Base-by-base conservation (phyloP, 2,329 filamentous ascomycete species). In the Calonectria naviculata region DNA sequence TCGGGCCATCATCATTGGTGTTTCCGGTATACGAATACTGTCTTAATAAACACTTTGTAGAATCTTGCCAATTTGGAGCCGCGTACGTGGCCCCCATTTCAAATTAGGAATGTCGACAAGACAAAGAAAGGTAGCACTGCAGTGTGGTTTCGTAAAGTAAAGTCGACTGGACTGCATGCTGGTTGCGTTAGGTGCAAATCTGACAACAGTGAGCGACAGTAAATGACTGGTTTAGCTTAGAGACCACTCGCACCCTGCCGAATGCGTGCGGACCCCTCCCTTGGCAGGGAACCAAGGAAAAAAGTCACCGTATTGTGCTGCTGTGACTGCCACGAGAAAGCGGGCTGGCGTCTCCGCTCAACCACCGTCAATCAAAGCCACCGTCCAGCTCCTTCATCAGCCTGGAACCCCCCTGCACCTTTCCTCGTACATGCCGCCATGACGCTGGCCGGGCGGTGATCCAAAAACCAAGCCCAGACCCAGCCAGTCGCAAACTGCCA, bases 341-440 rank as follows among this genome's bases (percentile, higher is more conserved):
- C 54, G 63, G 63, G 65, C 60, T 69, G 70, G 47, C 49, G 67
- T 64, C 47, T 47, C 70, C 70, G 67, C 70, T 78, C 65, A 41
- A 71, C 75, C 69, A 78, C 71, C 61, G 62, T 76, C 74, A 78
- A 76, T 74, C 75, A 74, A 78, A 78, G 76, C 76, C 76, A 78
- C 76, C 75, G 72, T 73, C 74, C 72, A 70, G 71, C 74, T 73
- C 74, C 75, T 78, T 73, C 74, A 72, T 75, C 74, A 76, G 76
- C 75, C 76, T 76, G 75, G 74, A 68, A 74, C 64, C 67, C 61
- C 72, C 71, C 70, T 78, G 74, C 60, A 56, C 65, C 47, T 61
- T 49, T 61, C 70, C 72, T 71, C 71, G 74, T 70, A 70, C 70
- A 74, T 75, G 66, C 75, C 67, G 69, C 76, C 76, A 77, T 77